Evolutionary conservation across 345 rosid species (phyloP).

Genomic region (Aquilaria sinensis): DNA sequence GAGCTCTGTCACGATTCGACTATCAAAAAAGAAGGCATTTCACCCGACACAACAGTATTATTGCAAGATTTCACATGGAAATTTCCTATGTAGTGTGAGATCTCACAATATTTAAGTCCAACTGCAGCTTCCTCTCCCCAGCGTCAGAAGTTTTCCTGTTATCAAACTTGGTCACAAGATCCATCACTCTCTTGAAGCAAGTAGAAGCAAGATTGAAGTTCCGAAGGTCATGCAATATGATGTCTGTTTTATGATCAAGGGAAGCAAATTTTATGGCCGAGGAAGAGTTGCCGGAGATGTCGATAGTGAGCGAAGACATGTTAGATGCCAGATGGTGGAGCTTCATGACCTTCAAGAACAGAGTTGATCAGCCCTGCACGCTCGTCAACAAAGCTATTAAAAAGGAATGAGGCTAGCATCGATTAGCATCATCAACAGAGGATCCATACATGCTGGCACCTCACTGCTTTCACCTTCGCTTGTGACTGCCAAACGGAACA

Average conservation of each 20-base stretch:
- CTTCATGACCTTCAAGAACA: neutral
- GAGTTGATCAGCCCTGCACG: too few relatives aligned
- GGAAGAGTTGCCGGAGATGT: constrained; percentile 66
- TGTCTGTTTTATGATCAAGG: constrained; percentile 76
- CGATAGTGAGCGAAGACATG: constrained; percentile 59
- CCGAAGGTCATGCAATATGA: constrained; percentile 53
- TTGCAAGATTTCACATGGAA: constrained; percentile 60
- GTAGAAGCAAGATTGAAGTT: constrained; percentile 66
- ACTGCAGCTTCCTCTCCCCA: constrained; percentile 57
- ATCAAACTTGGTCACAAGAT: constrained; percentile 59
- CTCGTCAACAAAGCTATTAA: too few relatives aligned
- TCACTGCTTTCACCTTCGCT: too few relatives aligned
- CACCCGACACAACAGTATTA: constrained; percentile 64
- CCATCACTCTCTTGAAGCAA: constrained; percentile 87
- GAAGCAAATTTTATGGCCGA: constrained; percentile 62
- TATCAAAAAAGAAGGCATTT: constrained; percentile 63
- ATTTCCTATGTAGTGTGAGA: constrained; percentile 82
- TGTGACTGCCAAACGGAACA: too few relatives aligned
- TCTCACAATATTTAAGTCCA: constrained; percentile 76
- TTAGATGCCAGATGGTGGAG: constrained; percentile 86
- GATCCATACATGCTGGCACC: too few relatives aligned
- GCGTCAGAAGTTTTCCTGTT: constrained; percentile 37
- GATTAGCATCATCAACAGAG: too few relatives aligned
- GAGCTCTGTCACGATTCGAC: constrained; percentile 52
- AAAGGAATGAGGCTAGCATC: too few relatives aligned